Evolutionary conservation across 75 land plant species (phyloP).

Genomic region (Chamaecyparis obtusa): DNA sequence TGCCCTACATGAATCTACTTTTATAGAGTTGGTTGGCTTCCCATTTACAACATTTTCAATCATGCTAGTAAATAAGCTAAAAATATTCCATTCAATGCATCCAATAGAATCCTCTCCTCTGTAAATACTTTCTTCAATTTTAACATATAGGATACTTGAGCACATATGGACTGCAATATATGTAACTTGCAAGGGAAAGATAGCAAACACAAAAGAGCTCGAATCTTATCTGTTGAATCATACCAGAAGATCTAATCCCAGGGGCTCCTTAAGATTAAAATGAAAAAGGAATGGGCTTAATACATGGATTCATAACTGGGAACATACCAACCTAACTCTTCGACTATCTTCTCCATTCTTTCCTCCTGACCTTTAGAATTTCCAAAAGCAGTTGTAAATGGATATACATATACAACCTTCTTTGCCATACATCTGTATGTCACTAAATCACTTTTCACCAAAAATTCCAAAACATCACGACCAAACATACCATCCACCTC

Average conservation of each 20-base stretch:
- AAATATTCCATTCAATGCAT: background rate
- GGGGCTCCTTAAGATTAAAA: background rate
- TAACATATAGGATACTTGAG: background rate
- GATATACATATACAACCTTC: conserved; percentile 80
- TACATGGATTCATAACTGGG: conserved; percentile 67
- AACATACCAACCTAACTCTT: conserved; percentile 72
- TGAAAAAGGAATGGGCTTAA: conserved; percentile 6
- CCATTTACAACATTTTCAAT: background rate
- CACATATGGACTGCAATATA: conserved; percentile 1
- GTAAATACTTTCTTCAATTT: background rate
- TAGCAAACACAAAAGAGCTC: background rate
- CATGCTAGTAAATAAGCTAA: background rate
- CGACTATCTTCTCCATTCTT: conserved; percentile 51
- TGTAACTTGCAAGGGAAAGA: background rate
- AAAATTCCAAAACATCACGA: conserved; percentile 80
- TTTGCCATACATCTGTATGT: conserved; percentile 74
- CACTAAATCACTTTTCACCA: conserved; percentile 72
- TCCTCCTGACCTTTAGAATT: conserved; percentile 82
- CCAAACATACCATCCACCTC: conserved; percentile 90
- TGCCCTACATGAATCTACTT: background rate
- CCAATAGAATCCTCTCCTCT: background rate
- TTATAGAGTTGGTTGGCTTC: background rate
- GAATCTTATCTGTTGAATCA: background rate
- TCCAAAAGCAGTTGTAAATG: conserved; percentile 86
- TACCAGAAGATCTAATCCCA: background rate